phyloP scores from a whole-genome alignment of 1,284 basidiomycete species.

The Flammula alnicola region DNA sequence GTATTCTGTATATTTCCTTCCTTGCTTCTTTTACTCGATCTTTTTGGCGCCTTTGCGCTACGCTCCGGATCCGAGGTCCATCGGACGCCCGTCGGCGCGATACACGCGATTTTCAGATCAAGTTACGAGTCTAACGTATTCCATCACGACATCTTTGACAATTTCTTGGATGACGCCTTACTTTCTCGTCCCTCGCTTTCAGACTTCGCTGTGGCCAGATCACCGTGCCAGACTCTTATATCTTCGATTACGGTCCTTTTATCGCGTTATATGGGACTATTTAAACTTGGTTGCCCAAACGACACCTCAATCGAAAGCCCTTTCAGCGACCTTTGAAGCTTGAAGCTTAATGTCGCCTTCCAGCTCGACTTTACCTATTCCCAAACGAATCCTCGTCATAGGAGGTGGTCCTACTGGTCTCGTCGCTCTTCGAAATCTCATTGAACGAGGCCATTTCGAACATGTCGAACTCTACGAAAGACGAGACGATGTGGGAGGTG shows the following conservation, averaged over 20 bases:
- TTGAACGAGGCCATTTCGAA: constrained; percentile 40
- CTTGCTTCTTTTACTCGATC: too few species aligned
- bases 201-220: not conserved
- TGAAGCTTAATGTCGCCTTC: not conserved
- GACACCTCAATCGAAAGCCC: not conserved
- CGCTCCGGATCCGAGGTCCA: not conserved
- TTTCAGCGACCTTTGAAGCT: too few species aligned
- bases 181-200: too few species aligned
- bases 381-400: constrained; percentile 42
- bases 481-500: constrained; percentile 48
- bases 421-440: constrained; percentile 48
- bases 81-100: not conserved
- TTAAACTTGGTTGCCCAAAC: too few species aligned
- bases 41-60: not conserved
- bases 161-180: too few species aligned
- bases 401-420: constrained; percentile 51
- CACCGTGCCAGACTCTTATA: not conserved
- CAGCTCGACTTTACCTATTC: constrained; percentile 2
- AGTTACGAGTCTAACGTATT: constrained; percentile 4
- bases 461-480: constrained; percentile 48
- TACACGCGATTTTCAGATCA: not conserved
- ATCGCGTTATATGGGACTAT: too few species aligned
- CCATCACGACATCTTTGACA: constrained; percentile 5
- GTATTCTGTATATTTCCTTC: too few species aligned
- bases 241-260: not conserved